Evolutionary conservation across 345 rosid species (phyloP).

Genomic region (Mangifera indica): DNA sequence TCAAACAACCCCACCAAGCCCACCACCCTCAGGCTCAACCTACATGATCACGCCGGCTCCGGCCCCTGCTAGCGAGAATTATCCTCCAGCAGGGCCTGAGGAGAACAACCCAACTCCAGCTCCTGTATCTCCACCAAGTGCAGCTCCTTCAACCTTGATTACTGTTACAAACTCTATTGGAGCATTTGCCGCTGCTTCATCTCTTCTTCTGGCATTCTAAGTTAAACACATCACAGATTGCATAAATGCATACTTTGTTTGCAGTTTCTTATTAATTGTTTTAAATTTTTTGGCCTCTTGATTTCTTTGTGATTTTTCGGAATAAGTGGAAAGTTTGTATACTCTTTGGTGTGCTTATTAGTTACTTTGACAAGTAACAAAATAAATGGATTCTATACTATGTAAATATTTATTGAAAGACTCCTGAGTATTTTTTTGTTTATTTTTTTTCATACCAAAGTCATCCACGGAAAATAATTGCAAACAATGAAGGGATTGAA

Average conservation of each 20-base stretch:
- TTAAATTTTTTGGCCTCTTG: neutral
- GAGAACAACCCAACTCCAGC: conserved; percentile 56
- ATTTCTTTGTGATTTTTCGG: conserved; percentile 28
- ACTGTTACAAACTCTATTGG: conserved; percentile 33
- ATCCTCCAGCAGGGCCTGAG: conserved; percentile 46
- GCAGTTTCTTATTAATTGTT: conserved; percentile 3
- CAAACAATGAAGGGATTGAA: neutral
- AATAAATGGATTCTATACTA: conserved; percentile 24
- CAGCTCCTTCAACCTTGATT: conserved; percentile 38
- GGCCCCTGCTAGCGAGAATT: conserved; percentile 37
- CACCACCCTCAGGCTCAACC: conserved; percentile 31
- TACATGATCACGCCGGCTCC: conserved; percentile 36
- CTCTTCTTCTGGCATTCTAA: conserved; percentile 38
- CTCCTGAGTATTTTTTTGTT: neutral
- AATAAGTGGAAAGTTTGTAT: conserved; percentile 2
- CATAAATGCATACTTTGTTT: neutral
- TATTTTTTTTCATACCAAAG: too few species aligned
- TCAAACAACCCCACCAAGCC: neutral
- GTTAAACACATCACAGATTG: neutral
- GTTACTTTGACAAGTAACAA: conserved; percentile 2
- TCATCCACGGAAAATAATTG: neutral
- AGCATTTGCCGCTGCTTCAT: conserved; percentile 55
- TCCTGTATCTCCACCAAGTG: conserved; percentile 38
- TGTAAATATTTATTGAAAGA: neutral
- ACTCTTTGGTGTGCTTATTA: conserved; percentile 25